phyloP scores from a whole-genome alignment of 345 rosid genomes.

The Abelmoschus esculentus region DNA sequence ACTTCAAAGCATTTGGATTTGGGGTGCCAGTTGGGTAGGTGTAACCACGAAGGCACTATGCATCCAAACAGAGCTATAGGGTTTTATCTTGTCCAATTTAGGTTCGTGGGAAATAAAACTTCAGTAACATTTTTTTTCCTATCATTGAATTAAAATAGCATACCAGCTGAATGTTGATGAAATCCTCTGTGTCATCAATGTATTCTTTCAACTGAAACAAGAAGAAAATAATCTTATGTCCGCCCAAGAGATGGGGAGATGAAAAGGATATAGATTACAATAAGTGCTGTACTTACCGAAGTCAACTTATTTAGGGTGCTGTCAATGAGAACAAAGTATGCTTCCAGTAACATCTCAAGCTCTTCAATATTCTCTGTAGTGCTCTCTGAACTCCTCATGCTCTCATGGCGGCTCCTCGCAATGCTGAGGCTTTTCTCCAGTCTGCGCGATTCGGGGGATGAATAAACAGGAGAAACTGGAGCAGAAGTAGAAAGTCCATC shows the following conservation, averaged over 20 bases:
- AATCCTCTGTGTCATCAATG: conserved; percentile 95
- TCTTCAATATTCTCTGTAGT: conserved; percentile 72
- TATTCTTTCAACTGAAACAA: conserved; percentile 84
- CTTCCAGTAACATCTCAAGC: conserved; percentile 98
- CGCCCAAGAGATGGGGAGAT: not conserved
- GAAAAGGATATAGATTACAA: not conserved
- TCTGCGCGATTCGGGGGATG: conserved; percentile 68
- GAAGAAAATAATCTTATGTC: not conserved
- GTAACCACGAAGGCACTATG: not conserved
- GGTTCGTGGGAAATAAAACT: not conserved
- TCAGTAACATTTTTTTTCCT: not conserved
- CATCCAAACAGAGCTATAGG: not conserved
- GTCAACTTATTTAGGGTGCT: conserved; percentile 93
- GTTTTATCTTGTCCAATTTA: not conserved
- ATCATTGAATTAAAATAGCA: not conserved
- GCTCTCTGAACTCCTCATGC: conserved; percentile 77
- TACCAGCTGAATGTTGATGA: conserved; percentile 96
- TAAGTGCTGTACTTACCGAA: conserved; percentile 44
- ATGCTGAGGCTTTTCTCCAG: conserved; percentile 83
- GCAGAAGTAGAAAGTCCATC: conserved; percentile 82
- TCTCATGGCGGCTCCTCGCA: conserved; percentile 89
- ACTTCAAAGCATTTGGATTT: not conserved
- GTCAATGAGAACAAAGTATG: conserved; percentile 94
- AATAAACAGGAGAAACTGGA: conserved; percentile 90
- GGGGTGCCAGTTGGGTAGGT: not conserved